Evolutionary conservation across 306 rosid species (phyloP), one percentile per base, ranked within the genome.

Genomic region (Begonia loranthoides): DNA sequence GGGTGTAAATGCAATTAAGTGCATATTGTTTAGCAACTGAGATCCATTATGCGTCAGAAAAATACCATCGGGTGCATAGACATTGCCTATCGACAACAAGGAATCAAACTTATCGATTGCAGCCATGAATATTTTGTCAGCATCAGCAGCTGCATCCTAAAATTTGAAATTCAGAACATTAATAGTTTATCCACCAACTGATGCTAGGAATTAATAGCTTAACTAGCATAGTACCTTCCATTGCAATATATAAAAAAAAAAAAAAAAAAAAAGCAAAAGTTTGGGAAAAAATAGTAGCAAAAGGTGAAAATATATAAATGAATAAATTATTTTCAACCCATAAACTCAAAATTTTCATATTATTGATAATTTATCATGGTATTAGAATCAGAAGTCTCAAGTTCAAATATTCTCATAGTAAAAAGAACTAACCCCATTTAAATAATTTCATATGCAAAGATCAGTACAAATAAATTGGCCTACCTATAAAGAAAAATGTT

Each of bases 41-140:
- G 49, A 12, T 10, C 13, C 38, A 9, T 46, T 16, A 34, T 13
- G 56, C 14, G 16, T 34, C 33, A 50, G 46, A 49, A 64, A 50
- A 72, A 38, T 58, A 77, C 99, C 99, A 76, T 85, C 95, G 3
- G 94, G 86, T 51, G 86, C 92, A 60, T 82, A 72, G 60, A 66
- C 73, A 57, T 86, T 90, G 73, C 99, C 87, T 66, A 76, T 86
- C 41, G 90, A 74, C 76, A 86, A 65, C 92, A 90, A 82, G 13
- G 99, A 93, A 74, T 86, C 80, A 59, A 90, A 90, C 67, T 90
- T 90, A 61, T 90, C 95, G 51, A 90, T 90, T 59, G 99, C 95
- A 68, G 99, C 99, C 72, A 90, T 66, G 72, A 82, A 90, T 45
- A 90, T 87, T 62, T 74, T 77, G 70, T 89, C 97, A 14, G 97